These are phyloP conservation scores for Cryptosporidium meleagridis DNA, from an alignment of 169 alveolate genomes.

Conservation along the genomic window DNA sequence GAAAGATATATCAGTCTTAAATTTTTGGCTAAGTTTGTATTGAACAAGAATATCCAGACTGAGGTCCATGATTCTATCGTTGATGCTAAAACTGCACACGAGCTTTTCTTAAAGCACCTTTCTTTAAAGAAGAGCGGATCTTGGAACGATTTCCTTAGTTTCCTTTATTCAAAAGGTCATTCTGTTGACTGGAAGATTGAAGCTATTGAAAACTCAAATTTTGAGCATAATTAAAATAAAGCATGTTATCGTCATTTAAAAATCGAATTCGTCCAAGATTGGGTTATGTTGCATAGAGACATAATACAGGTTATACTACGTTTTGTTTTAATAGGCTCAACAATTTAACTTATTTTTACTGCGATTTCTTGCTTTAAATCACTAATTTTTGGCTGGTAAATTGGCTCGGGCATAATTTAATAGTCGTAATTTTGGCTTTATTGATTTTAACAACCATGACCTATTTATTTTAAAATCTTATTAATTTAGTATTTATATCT, in stretches of 20 bases:
- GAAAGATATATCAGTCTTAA: slow-evolving; percentile 82
- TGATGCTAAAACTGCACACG: slow-evolving; percentile 85
- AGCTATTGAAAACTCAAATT: slow-evolving; percentile 3
- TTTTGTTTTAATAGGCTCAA: neutral
- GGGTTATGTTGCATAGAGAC: neutral
- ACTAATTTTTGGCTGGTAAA: neutral
- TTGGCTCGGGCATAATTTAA: neutral
- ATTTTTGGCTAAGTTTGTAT: slow-evolving; percentile 81
- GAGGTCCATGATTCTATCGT: slow-evolving; percentile 85
- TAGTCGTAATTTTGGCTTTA: too few relatives aligned
- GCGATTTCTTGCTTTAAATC: neutral
- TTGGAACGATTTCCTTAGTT: slow-evolving; percentile 39
- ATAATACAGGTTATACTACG: neutral
- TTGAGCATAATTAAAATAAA: neutral
- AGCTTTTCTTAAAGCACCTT: slow-evolving; percentile 72
- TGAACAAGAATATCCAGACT: slow-evolving; percentile 79
- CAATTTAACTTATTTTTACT: neutral
- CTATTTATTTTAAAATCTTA: neutral
- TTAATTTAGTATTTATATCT: neutral
- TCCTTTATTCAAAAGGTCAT: slow-evolving; percentile 47
- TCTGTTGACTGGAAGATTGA: slow-evolving; percentile 56
- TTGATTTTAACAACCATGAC: too few relatives aligned
- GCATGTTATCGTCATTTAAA: neutral
- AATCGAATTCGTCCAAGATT: neutral
- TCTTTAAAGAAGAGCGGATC: slow-evolving; percentile 5